Conservation (phyloP, 176 grass and related monocot genomes). For the Areca catechu region DNA sequence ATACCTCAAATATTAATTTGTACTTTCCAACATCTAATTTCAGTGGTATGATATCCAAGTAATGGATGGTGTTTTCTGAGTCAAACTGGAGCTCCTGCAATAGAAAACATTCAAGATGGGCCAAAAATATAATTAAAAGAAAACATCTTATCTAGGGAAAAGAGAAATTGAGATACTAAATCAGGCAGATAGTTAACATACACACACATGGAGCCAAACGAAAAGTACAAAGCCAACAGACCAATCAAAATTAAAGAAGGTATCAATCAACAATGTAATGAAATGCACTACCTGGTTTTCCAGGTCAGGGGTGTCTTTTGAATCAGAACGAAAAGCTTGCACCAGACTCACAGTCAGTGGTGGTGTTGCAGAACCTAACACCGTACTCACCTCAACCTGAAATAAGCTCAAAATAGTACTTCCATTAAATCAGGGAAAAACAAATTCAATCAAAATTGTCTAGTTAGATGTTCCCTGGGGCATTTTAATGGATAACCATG, state of each 20-base stretch:
- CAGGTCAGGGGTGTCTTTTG: slow-evolving; percentile 42
- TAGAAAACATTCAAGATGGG: too few species aligned
- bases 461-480: too few species aligned
- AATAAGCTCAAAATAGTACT: slow-evolving; percentile 1
- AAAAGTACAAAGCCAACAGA: background rate
- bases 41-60: slow-evolving; percentile 74
- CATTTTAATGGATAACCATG: too few species aligned
- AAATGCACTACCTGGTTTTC: slow-evolving; percentile 25
- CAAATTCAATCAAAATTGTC: too few species aligned
- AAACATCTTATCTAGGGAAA: too few species aligned
- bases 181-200: too few species aligned
- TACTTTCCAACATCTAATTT: slow-evolving; percentile 96
- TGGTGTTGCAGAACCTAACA: slow-evolving; percentile 80
- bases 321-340: slow-evolving; percentile 52
- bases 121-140: too few species aligned
- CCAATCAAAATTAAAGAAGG: background rate
- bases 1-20: slow-evolving; percentile 79
- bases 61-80: slow-evolving; percentile 56
- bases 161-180: too few species aligned
- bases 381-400: slow-evolving; percentile 94
- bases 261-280: background rate
- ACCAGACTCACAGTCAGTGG: slow-evolving; percentile 61
- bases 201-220: background rate
- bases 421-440: too few species aligned
- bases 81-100: slow-evolving; percentile 84